phyloP scores from a whole-genome alignment of 495 filamentous ascomycete species.

The Aspergillus hancockii region DNA sequence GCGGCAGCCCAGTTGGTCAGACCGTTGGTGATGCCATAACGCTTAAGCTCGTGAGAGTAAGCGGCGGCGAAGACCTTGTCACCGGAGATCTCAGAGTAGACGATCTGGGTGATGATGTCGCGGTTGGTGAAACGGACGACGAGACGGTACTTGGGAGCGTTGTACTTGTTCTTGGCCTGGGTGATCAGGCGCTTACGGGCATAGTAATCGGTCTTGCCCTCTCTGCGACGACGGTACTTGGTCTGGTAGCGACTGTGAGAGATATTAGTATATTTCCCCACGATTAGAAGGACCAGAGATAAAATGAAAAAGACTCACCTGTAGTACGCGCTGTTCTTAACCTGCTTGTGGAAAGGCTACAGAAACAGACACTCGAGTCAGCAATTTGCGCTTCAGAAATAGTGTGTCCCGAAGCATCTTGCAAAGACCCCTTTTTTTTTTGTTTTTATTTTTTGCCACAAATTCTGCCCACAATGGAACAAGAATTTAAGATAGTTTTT shows the following conservation, averaged over 20 bases:
- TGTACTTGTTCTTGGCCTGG: slow-evolving; percentile 99
- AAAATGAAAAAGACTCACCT: slow-evolving; percentile 60
- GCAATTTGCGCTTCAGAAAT: slow-evolving; percentile 97
- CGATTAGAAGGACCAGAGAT: background rate
- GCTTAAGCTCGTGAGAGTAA: slow-evolving; percentile 96
- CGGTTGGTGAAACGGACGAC: slow-evolving; percentile 99
- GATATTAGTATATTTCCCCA: slow-evolving; percentile 24
- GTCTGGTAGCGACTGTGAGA: slow-evolving; percentile 90
- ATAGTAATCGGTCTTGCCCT: slow-evolving; percentile 99
- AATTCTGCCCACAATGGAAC: slow-evolving; percentile 8
- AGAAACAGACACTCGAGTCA: slow-evolving; percentile 71
- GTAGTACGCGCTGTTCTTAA: slow-evolving; percentile 98
- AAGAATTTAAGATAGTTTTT: slow-evolving; percentile 15
- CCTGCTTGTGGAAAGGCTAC: slow-evolving; percentile 90
- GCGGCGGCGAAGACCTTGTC: slow-evolving; percentile 94
- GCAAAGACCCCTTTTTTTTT: slow-evolving; percentile 68
- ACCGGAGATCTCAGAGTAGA: slow-evolving; percentile 92
- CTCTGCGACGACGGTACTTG: slow-evolving; percentile 97
- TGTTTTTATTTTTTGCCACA: slow-evolving; percentile 18
- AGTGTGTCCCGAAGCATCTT: slow-evolving; percentile 90
- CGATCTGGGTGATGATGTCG: slow-evolving; percentile 97
- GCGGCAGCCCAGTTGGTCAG: slow-evolving; percentile 99
- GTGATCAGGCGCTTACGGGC: slow-evolving; percentile 98
- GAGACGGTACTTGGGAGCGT: slow-evolving; percentile 98
- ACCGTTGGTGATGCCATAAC: slow-evolving; percentile 96